Evolutionary conservation across 2,329 filamentous ascomycete species (phyloP).

Genomic region (Didymella sp.): DNA sequence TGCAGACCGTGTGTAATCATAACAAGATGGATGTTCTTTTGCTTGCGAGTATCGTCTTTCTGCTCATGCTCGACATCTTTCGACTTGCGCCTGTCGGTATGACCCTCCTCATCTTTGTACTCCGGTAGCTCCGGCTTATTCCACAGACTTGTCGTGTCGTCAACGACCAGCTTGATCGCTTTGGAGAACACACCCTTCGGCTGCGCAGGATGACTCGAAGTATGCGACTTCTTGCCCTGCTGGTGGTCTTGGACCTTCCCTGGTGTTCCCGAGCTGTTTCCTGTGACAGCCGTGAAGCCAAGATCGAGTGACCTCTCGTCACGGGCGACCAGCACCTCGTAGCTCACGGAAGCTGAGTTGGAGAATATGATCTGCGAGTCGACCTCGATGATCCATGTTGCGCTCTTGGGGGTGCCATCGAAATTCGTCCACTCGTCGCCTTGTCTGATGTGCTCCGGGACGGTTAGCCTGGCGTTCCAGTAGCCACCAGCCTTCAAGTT

Average conservation of each 20-base stretch:
- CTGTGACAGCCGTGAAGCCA: slow-evolving; percentile 64
- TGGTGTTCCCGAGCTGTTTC: slow-evolving; percentile 55
- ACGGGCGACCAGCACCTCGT: slow-evolving; percentile 83
- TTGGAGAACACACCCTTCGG: slow-evolving; percentile 82
- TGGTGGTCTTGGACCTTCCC: slow-evolving; percentile 79
- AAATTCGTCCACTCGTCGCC: slow-evolving; percentile 37
- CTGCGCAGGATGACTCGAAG: slow-evolving; percentile 64
- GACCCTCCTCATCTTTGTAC: slow-evolving; percentile 55
- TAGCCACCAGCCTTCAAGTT: slow-evolving; percentile 92
- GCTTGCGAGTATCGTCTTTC: slow-evolving; percentile 55
- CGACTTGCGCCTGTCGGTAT: slow-evolving; percentile 33
- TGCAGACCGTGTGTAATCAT: slow-evolving; percentile 93
- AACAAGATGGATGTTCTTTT: slow-evolving; percentile 87
- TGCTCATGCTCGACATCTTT: slow-evolving; percentile 32
- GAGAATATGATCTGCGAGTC: slow-evolving; percentile 95
- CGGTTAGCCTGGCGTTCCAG: slow-evolving; percentile 80
- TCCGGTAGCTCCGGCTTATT: slow-evolving; percentile 85
- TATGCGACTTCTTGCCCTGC: slow-evolving; percentile 63
- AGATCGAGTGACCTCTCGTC: slow-evolving; percentile 83
- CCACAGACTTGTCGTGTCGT: slow-evolving; percentile 91
- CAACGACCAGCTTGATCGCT: slow-evolving; percentile 77
- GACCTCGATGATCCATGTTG: slow-evolving; percentile 90
- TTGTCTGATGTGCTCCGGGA: slow-evolving; percentile 76
- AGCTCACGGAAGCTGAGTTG: slow-evolving; percentile 82
- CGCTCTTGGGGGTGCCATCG: slow-evolving; percentile 57